Evolutionary conservation across 805 yeast species (phyloP).

Genomic region (Cyberlindnera maclurae): DNA sequence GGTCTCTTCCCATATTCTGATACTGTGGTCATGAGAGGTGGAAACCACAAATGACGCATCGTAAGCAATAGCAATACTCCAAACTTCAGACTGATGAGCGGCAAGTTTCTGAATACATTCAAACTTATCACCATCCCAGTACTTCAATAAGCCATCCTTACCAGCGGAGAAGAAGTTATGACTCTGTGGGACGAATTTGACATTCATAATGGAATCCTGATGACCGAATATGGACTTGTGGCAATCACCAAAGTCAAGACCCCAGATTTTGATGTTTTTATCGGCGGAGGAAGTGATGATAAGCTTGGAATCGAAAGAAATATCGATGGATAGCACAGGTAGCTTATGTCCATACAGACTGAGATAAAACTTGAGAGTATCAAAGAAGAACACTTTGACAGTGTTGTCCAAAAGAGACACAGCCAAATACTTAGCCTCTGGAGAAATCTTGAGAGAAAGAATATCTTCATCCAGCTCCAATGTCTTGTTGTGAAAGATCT

Average conservation of each 20-base stretch:
- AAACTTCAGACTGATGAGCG: constrained; percentile 89
- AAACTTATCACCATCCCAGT: constrained; percentile 98
- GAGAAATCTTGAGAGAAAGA: constrained; percentile 69
- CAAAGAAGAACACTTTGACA: constrained; percentile 89
- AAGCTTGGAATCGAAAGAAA: constrained; percentile 80
- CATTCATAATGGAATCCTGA: constrained; percentile 90
- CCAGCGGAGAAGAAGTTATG: constrained; percentile 87
- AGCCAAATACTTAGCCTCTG: constrained; percentile 71
- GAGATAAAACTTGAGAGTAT: constrained; percentile 78
- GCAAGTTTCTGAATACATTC: constrained; percentile 83
- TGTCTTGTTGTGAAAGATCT: constrained; percentile 67
- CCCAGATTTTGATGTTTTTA: constrained; percentile 97
- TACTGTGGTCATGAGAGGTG: constrained; percentile 88
- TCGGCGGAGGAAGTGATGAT: constrained; percentile 94
- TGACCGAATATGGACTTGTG: constrained; percentile 95
- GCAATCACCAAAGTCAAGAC: constrained; percentile 97
- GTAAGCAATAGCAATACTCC: constrained; percentile 78
- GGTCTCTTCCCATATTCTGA: constrained; percentile 89
- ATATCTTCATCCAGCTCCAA: constrained; percentile 85
- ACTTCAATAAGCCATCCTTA: constrained; percentile 83
- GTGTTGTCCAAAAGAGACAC: constrained; percentile 86
- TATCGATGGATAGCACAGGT: constrained; percentile 90
- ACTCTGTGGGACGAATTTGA: constrained; percentile 73
- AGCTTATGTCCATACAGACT: constrained; percentile 93
- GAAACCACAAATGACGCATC: constrained; percentile 69